Evolutionary conservation across 2,329 filamentous ascomycete genomes (phyloP).

Genomic region (Aspergillus sp.): DNA sequence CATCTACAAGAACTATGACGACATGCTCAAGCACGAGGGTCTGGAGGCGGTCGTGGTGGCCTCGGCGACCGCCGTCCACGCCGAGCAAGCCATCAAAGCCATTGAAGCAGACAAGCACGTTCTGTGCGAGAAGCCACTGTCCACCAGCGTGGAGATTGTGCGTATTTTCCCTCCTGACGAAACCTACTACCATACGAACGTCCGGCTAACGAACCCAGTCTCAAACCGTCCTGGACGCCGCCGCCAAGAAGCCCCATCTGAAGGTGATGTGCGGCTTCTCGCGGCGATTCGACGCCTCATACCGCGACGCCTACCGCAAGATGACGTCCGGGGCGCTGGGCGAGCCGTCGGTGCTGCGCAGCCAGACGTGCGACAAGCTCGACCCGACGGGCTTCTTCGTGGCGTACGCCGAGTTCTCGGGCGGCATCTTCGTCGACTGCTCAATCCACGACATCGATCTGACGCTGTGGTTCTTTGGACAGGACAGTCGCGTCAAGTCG

Average conservation of each 20-base stretch:
- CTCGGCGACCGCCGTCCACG: constrained; percentile 55
- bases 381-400: constrained; percentile 67
- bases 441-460: constrained; percentile 69
- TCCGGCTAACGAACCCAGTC: constrained; percentile 40
- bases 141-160: constrained; percentile 59
- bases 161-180: constrained; percentile 16
- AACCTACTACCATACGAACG: background rate
- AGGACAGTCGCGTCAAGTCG: constrained; percentile 53
- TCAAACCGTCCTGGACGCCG: constrained; percentile 58
- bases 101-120: constrained; percentile 55
- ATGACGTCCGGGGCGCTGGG: constrained; percentile 57
- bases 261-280: constrained; percentile 68
- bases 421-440: constrained; percentile 70
- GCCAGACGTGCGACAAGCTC: constrained; percentile 66
- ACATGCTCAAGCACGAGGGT: constrained; percentile 56
- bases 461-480: constrained; percentile 62
- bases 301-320: constrained; percentile 57
- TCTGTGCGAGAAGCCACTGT: constrained; percentile 54
- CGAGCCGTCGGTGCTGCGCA: constrained; percentile 58
- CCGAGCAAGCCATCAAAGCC: constrained; percentile 57
- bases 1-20: constrained; percentile 54
- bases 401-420: constrained; percentile 61
- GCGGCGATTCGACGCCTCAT: constrained; percentile 64
- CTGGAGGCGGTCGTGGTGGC: constrained; percentile 56
- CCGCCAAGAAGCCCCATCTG: constrained; percentile 54